Evolutionary conservation across 2,329 filamentous ascomycete genomes (phyloP), one percentile per base, ranked within the genome.

Genomic region (Pyrenochaeta sp.): DNA sequence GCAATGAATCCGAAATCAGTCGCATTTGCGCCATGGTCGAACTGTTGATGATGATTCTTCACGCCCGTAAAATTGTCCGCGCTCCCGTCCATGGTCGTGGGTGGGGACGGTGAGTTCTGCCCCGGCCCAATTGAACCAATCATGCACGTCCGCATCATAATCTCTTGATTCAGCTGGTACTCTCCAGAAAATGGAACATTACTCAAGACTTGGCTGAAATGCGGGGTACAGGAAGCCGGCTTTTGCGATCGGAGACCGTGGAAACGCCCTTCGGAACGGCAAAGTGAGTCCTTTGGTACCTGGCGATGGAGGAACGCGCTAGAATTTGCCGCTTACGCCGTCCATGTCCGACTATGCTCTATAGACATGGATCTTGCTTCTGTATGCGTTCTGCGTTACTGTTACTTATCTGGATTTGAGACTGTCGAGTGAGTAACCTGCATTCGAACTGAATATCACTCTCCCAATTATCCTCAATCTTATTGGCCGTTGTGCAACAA

Each of bases 341-440:
- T 6, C n/a, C 11, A 28, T n/a, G 15, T 28, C 26, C 26, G 26
- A 28, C 26, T n/a, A 28, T 28, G 26, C 26, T 28, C 6, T 28
- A 11, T 14, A n/a, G 11, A 28, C 26, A 6, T n/a, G 26, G 26
- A 28, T 28, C 26, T n/a, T 6, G 11, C 26, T 28, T 6, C 26
- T 28, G 26, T n/a, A 28, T n/a, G 26, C 15, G 26, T 28, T 28
- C 26, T n/a, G 26, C 26, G 26, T 28, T 28, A 28, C 26, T 28
- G 26, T 28, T 28, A 28, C 26, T n/a, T 28, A n/a, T 28, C 26
- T 28, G 26, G 26, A 28, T 28, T 6, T 28, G 26, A 6, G 11
- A 28, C 26, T 14, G 26, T 6, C 26, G 26, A 28, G 26, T 28
- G 26, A 28, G 26, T n/a, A 28, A 28, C 11, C 11, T 28, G 11